Conservation (phyloP, 768 basidiomycete species). For the Leccinum variicolor region DNA sequence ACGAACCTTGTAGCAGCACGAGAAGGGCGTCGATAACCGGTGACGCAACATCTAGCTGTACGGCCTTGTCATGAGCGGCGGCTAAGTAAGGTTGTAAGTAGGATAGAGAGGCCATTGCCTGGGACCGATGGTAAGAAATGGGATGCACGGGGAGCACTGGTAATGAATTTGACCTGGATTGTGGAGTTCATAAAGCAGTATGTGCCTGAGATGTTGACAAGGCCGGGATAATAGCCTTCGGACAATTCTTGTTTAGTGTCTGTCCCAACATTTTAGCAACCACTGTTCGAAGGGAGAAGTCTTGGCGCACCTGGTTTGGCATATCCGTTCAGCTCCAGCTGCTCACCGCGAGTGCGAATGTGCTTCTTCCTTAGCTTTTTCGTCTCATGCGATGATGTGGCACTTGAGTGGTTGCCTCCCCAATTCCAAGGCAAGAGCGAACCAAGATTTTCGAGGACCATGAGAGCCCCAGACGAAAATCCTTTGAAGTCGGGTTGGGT, state of each 20-base stretch:
- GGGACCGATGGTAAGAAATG: constrained; percentile 14
- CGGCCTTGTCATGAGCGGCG: constrained; percentile 70
- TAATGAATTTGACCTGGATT: constrained; percentile 58
- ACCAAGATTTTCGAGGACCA: constrained; percentile 62
- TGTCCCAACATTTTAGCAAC: constrained; percentile 7
- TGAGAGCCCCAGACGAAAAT: constrained; percentile 29
- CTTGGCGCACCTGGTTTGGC: constrained; percentile 27
- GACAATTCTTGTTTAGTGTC: constrained; percentile 22
- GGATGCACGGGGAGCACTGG: background rate
- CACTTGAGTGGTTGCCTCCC: constrained; percentile 33
- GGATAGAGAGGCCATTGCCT: constrained; percentile 88
- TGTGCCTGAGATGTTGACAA: constrained; percentile 94
- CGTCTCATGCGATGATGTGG: constrained; percentile 29
- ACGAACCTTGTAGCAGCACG: constrained; percentile 64
- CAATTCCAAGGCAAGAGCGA: constrained; percentile 63
- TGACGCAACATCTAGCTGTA: constrained; percentile 75
- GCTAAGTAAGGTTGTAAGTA: constrained; percentile 82
- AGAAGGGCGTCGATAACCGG: constrained; percentile 83
- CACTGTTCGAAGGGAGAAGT: background rate
- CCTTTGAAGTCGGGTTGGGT: constrained; percentile 28
- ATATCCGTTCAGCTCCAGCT: constrained; percentile 44
- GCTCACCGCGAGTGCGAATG: constrained; percentile 53
- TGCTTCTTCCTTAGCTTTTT: constrained; percentile 50
- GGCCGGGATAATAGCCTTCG: constrained; percentile 73
- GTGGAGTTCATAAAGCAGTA: constrained; percentile 99